Evolutionary conservation across 169 alveolate genomes (phyloP).

Genomic region (Cyclospora cayetanensis): DNA sequence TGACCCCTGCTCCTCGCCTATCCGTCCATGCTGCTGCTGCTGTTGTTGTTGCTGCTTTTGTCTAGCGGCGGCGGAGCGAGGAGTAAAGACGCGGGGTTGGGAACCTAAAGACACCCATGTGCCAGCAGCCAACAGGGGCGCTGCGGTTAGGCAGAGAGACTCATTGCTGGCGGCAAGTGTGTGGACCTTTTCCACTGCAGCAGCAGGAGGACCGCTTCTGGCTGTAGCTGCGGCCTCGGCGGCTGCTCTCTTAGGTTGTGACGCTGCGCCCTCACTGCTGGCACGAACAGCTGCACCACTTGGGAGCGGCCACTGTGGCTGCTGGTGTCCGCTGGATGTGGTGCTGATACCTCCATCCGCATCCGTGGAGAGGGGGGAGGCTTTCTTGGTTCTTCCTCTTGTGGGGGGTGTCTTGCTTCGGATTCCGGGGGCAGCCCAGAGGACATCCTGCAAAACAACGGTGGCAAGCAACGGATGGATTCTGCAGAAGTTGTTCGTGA

Average conservation of each 20-base stretch:
- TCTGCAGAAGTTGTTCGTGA: too few relatives aligned
- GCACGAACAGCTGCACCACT: background rate
- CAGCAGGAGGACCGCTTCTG: background rate
- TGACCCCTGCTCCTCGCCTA: background rate
- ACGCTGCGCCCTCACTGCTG: background rate
- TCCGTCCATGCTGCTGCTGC: background rate
- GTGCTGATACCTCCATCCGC: background rate
- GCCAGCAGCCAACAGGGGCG: background rate
- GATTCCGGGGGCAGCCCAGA: background rate
- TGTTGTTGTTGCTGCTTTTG: constrained; percentile 11
- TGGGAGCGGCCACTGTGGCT: background rate
- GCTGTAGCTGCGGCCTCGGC: background rate
- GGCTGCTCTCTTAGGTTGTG: background rate
- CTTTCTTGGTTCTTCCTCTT: background rate
- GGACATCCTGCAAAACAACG: background rate
- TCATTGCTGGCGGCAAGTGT: background rate
- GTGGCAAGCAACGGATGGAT: background rate
- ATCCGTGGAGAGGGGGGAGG: background rate
- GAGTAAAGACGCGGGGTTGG: constrained; percentile 1
- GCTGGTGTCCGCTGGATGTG: background rate
- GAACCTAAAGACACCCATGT: background rate
- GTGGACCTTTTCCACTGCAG: background rate
- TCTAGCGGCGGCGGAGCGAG: constrained; percentile 30
- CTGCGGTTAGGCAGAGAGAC: background rate
- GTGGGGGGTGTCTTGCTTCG: background rate